A percentile compares a stretch with the other conserved stretches of the same genome.
Evolutionary conservation across 306 rosid species (phyloP).

Genomic region (Betula pendula): DNA sequence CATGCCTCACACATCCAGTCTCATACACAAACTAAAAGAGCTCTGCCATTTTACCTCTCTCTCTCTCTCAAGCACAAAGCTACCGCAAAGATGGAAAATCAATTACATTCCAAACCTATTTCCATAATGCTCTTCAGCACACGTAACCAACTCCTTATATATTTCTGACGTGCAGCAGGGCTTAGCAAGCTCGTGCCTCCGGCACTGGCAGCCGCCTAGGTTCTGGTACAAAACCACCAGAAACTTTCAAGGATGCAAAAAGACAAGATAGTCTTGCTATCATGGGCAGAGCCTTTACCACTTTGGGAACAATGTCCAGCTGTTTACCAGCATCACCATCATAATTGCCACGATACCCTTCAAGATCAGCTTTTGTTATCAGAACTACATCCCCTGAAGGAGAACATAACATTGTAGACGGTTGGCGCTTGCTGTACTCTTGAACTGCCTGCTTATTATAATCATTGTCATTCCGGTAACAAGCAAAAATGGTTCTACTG

Average conservation of each 20-base stretch:
- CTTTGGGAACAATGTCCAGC: constrained; percentile 56
- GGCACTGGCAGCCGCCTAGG: constrained; percentile 73
- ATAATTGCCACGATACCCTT: constrained; percentile 68
- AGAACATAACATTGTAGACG: constrained; percentile 46
- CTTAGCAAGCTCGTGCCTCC: constrained; percentile 90
- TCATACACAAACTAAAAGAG: constrained; percentile 35
- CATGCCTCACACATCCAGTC: constrained; percentile 8
- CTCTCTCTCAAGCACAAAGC: constrained; percentile 55
- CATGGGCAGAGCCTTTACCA: constrained; percentile 67
- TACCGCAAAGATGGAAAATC: constrained; percentile 37
- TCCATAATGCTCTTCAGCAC: constrained; percentile 39
- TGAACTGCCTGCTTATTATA: constrained; percentile 75
- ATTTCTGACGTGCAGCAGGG: constrained; percentile 11
- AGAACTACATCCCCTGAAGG: constrained; percentile 86
- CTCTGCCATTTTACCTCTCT: constrained; percentile 31
- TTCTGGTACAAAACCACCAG: constrained; percentile 52
- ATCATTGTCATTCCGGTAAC: constrained; percentile 6
- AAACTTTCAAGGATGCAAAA: constrained; percentile 75
- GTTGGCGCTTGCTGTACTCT: constrained; percentile 51
- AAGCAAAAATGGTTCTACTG: constrained; percentile 1
- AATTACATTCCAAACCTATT: constrained; percentile 37
- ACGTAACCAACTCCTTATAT: constrained; percentile 36
- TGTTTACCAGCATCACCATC: constrained; percentile 46
- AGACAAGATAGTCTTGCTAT: constrained; percentile 81
- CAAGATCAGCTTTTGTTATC: constrained; percentile 91